A percentile compares a stretch with the other conserved stretches of the same genome.
Evolutionary conservation across 805 yeast genomes (phyloP).

Genomic region (Starmerella stigmatis): DNA sequence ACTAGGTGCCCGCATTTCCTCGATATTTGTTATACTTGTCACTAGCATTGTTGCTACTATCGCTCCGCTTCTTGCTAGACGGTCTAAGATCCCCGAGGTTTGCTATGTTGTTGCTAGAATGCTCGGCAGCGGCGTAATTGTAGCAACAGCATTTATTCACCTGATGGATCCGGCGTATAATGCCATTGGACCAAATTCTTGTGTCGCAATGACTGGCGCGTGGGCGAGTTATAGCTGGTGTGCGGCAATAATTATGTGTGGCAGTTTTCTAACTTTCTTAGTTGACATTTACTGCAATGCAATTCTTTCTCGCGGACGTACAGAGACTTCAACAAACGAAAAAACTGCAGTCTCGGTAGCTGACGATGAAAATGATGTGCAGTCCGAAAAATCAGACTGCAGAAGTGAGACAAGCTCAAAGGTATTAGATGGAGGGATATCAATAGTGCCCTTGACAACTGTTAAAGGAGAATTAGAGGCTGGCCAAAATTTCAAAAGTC

Average conservation of each 20-base stretch:
- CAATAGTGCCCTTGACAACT: not conserved
- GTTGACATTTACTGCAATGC: conserved; percentile 41
- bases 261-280: conserved; percentile 39
- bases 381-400: not conserved
- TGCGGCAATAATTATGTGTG: conserved; percentile 42
- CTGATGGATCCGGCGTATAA: conserved; percentile 37
- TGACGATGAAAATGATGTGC: too few species aligned
- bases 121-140: conserved; percentile 69
- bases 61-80: conserved; percentile 24
- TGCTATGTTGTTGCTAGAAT: conserved; percentile 33
- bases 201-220: conserved; percentile 37
- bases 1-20: conserved; percentile 42
- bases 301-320: too few species aligned
- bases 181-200: conserved; percentile 29
- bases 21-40: conserved; percentile 49
- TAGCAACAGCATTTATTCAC: conserved; percentile 68
- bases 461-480: too few species aligned
- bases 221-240: conserved; percentile 50
- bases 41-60: conserved; percentile 39
- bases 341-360: too few species aligned
- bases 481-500: conserved; percentile 25
- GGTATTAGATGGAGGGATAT: too few species aligned
- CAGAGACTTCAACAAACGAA: too few species aligned
- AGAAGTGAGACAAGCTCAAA: not conserved
- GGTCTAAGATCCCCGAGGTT: conserved; percentile 26